Evolutionary conservation across 768 basidiomycete genomes (phyloP), one percentile per base, ranked within the genome.

Genomic region (Boletus vinaceobasis): DNA sequence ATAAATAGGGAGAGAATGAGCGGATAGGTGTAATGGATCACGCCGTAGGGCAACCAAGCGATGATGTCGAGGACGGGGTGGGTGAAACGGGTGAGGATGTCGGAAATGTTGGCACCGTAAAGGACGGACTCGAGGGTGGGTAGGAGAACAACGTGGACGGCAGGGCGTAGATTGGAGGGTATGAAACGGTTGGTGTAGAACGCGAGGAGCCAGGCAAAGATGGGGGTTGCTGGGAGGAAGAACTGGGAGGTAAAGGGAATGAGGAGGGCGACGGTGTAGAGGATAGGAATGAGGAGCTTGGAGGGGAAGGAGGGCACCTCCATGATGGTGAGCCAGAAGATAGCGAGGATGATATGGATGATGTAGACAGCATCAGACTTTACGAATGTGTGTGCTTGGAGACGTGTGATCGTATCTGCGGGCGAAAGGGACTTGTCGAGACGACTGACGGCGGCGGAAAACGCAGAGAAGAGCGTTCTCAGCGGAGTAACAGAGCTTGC

Each of bases 41-140:
- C 82, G n/a, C 97, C 97, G 64, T 99, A 99, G 0, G 97, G 95
- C 1, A 98, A 67, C 97, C 96, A 98, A 0, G 96, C 95, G 40
- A 97, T 65, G 64, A 98, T 82, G 69, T 98, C 96, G 57, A 99
- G 84, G 40, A 92, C 61, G 15, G 94, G 90, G 66, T 96, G 92
- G 10, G 96, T 98, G 73, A 85, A 95, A 17, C 93, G 83, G 23
- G 96, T 98, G 56, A 98, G 86, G 69, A 98, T 87, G 73, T 98
- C 95, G 35, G 93, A 96, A 53, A 98, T 93, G 73, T 98, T 98
- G 52, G 95, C 96, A 2, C 97, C 97, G 69, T 97, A 98, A 5
- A 98, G 79, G 29, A 97, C 93, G 19, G 89, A 85, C 68, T 99
- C 97, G 50, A 98, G 83, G 0, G 96, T 96, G 0, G 97, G 96